Base-by-base conservation (phyloP, 768 basidiomycete species). In the Exidia glandulosa region DNA sequence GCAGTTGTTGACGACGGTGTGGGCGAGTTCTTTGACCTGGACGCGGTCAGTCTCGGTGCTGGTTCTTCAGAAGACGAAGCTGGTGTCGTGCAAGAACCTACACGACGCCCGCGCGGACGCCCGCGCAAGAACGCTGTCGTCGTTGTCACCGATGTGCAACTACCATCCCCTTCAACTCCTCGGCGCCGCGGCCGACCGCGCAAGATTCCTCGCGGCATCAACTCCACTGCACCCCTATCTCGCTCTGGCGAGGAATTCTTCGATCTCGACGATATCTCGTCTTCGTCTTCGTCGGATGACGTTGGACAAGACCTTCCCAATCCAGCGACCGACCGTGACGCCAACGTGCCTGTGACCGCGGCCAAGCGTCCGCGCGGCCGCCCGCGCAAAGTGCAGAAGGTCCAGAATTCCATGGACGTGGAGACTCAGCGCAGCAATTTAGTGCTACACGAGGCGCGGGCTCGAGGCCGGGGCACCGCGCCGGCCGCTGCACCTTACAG, bases 1-100 rank as follows among this genome's bases (percentile, higher is more conserved):
- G 58, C 27, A 5, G 50, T 31, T 10, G 30, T 16, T 29, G 63
- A 66, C 32, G 55, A 62, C 3, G 32, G 55, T 31, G 37, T 27
- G n/a, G n/a, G 16, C 34, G 69, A 70, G 41, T 66, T 64, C 59
- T 70, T 70, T 52, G 68, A 70, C 58, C 60, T 70, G 33, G 57
- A 67, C 52, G 65, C 63, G 27, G 63, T 69, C 52, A 66, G 65
- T 52, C n/a, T n/a, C n/a, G n/a, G n/a, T n/a, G n/a, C n/a, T n/a
- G 41, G 19, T 14, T 45, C 19, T 23, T 60, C 66, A 13, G 61
- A 58, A 34, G 59, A 59, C 41, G 66, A 67, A 23, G 41, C 41
- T 19, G 41, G 19, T 19, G 5, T 6, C 41, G 23, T 19, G 23
- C 6, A 45, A 45, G 41, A 45, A 45, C n/a, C n/a, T n/a, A n/a